Evolutionary conservation across 2,329 filamentous ascomycete genomes (phyloP).

Genomic region (Xylariaceae sp.): DNA sequence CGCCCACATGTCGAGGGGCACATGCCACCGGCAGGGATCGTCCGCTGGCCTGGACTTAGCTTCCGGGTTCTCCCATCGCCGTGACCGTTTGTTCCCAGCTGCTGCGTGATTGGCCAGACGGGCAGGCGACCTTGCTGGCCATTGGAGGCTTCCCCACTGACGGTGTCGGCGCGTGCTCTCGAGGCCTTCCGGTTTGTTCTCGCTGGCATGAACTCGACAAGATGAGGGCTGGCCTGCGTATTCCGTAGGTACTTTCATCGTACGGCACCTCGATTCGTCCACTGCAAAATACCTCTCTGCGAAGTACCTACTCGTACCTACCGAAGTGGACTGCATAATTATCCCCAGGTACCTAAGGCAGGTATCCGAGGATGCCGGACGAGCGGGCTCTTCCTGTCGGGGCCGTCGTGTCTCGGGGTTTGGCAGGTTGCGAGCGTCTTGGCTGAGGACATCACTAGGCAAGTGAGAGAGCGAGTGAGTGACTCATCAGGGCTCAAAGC

Average conservation of each 20-base stretch:
- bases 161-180: conserved; percentile 11
- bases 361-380: conserved; percentile 19
- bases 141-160: conserved; percentile 10
- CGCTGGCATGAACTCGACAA: not conserved
- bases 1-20: not conserved
- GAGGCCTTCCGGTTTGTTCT: conserved; percentile 23
- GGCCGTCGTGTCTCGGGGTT: conserved; percentile 8
- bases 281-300: not conserved
- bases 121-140: conserved; percentile 14
- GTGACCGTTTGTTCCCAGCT: not conserved
- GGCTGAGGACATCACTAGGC: not conserved
- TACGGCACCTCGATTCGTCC: not conserved
- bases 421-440: not conserved
- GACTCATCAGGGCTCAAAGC: not conserved
- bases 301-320: not conserved
- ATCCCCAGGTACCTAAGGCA: not conserved
- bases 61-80: conserved; percentile 31
- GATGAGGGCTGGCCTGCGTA: too few species aligned
- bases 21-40: conserved; percentile 18
- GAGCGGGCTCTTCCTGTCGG: conserved; percentile 15
- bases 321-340: not conserved
- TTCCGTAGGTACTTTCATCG: not conserved
- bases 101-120: conserved; percentile 22
- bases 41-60: conserved; percentile 26
- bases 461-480: not conserved